Evolutionary conservation across 1,284 basidiomycete species (phyloP).

Genomic region (Anthracocystis panici-leucophaei): DNA sequence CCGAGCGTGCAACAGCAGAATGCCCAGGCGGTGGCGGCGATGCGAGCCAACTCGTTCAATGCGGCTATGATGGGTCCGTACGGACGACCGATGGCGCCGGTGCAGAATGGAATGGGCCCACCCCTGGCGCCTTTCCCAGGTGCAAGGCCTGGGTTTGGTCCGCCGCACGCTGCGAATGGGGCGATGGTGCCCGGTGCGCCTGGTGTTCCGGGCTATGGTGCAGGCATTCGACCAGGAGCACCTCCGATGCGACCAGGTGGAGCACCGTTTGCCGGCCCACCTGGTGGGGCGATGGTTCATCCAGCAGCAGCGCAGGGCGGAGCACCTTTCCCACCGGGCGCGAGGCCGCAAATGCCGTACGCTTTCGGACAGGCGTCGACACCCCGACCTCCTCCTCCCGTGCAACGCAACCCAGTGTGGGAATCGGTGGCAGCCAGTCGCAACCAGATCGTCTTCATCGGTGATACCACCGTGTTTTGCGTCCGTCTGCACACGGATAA

Average conservation of each 20-base stretch:
- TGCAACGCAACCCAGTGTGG: conserved; percentile 63
- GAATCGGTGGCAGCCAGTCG: conserved; percentile 64
- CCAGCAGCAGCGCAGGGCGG: conserved; percentile 12
- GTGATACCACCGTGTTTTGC: conserved; percentile 63
- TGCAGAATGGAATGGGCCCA: conserved; percentile 40
- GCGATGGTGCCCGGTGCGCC: conserved; percentile 38
- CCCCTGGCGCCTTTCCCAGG: conserved; percentile 37
- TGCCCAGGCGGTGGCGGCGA: conserved; percentile 42
- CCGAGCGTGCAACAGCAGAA: conserved; percentile 47
- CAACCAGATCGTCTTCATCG: conserved; percentile 66
- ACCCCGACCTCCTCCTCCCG: conserved; percentile 39
- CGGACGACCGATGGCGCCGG: conserved; percentile 25
- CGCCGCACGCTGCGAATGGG: conserved; percentile 33
- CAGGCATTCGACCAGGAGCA: conserved; percentile 23
- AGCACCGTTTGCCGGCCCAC: conserved; percentile 33
- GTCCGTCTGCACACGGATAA: conserved; percentile 56
- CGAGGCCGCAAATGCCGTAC: conserved; percentile 50
- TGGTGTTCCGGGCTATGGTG: conserved; percentile 21
- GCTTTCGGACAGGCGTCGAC: conserved; percentile 43
- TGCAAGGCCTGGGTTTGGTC: conserved; percentile 35
- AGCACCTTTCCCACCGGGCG: conserved; percentile 27
- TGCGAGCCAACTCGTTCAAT: conserved; percentile 48
- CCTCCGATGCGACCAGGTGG: conserved; percentile 41
- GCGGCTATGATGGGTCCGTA: conserved; percentile 45
- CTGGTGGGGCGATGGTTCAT: conserved; percentile 33